phyloP scores from a whole-genome alignment of 1,284 basidiomycete genomes.

The Schizophyllum commune region DNA sequence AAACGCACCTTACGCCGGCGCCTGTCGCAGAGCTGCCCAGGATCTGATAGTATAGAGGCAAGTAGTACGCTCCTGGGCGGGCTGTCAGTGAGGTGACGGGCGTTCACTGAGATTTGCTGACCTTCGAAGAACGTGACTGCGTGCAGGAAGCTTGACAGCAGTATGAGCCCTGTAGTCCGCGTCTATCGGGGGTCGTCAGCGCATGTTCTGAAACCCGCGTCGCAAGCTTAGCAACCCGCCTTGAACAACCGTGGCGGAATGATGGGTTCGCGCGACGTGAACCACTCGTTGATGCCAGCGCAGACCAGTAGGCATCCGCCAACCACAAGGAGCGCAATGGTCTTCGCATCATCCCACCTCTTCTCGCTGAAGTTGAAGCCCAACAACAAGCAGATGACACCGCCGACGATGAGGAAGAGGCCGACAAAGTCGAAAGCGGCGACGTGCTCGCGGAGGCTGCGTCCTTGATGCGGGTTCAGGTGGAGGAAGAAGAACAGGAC shows the following conservation, averaged over 20 bases:
- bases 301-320: conserved; percentile 54
- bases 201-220: background rate
- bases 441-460: conserved; percentile 50
- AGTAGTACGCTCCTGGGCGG: conserved; percentile 50
- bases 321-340: conserved; percentile 68
- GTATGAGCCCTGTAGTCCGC: conserved; percentile 62
- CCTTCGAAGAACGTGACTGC: conserved; percentile 58
- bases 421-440: conserved; percentile 75
- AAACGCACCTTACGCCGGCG: conserved; percentile 58
- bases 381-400: conserved; percentile 70
- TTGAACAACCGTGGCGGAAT: conserved; percentile 76
- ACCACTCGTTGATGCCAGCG: conserved; percentile 58
- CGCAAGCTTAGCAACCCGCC: conserved; percentile 24
- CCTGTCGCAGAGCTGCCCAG: conserved; percentile 70
- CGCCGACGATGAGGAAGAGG: conserved; percentile 60
- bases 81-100: background rate
- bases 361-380: conserved; percentile 77
- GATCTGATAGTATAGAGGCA: conserved; percentile 76
- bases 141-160: conserved; percentile 61
- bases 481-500: conserved; percentile 79
- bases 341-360: conserved; percentile 46
- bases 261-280: conserved; percentile 71
- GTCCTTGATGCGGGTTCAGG: conserved; percentile 65
- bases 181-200: conserved; percentile 33
- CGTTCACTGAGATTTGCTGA: conserved; percentile 14